These are phyloP conservation scores for Pulveroboletus sp. DNA, from an alignment of 768 basidiomycete genomes.

Conservation along the genomic window DNA sequence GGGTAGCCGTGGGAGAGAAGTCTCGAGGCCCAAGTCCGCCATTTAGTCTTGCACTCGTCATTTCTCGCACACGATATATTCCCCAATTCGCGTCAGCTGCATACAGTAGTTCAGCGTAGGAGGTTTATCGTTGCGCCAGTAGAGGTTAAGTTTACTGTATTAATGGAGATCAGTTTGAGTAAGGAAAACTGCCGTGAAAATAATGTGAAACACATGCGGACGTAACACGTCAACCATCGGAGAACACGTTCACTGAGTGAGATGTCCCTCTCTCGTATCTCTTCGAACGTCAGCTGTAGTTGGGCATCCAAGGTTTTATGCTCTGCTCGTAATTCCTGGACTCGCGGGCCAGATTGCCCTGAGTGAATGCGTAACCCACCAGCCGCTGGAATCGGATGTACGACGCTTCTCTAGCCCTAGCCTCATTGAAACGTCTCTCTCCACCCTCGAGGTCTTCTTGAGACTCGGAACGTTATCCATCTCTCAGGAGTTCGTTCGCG, in stretches of 20 bases:
- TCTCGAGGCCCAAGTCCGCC: too few relatives aligned
- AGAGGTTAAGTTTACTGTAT: background rate
- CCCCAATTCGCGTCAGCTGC: too few relatives aligned
- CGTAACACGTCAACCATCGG: conserved; percentile 3
- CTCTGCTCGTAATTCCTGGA: background rate
- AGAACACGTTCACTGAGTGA: background rate
- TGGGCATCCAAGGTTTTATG: background rate
- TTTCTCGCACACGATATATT: too few relatives aligned
- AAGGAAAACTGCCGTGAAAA: background rate
- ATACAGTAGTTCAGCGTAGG: too few relatives aligned
- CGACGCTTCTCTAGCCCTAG: background rate
- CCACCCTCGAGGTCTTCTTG: conserved; percentile 1
- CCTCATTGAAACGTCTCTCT: background rate
- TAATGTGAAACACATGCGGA: background rate
- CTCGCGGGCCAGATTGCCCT: background rate
- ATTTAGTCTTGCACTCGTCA: too few relatives aligned
- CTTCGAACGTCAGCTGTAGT: background rate
- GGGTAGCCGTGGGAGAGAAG: too few relatives aligned
- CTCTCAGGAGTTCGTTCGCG: background rate
- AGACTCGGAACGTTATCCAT: background rate
- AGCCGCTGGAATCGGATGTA: conserved; percentile 1
- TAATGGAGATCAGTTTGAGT: background rate
- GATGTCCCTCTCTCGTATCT: background rate
- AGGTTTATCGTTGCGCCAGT: background rate
- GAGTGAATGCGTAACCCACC: background rate